Evolutionary conservation across 116 monocot species (phyloP).

Genomic region (Posidonia oceanica): DNA sequence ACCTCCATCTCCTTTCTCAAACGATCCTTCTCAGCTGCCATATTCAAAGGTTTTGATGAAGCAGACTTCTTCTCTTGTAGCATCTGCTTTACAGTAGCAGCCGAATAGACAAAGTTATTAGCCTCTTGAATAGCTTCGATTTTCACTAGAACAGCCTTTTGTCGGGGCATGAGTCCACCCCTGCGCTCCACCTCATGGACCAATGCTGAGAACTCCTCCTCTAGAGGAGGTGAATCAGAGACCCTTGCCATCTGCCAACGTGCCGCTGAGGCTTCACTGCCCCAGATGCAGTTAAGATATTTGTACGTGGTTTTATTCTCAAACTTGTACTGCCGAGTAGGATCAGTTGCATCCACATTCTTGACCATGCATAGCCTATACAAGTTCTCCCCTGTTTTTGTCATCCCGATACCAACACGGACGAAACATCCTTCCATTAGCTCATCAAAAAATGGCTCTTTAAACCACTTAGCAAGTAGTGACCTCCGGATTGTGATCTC

Average conservation of each 20-base stretch:
- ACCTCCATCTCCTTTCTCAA: constrained; percentile 75
- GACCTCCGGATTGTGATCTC: constrained; percentile 73
- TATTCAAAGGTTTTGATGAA: constrained; percentile 58
- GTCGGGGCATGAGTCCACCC: constrained; percentile 44
- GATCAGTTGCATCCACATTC: constrained; percentile 78
- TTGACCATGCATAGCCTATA: constrained; percentile 75
- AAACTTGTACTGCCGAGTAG: constrained; percentile 57
- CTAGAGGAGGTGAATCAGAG: constrained; percentile 52
- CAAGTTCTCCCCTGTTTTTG: constrained; percentile 30
- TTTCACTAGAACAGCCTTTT: constrained; percentile 59
- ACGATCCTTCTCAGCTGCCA: constrained; percentile 85
- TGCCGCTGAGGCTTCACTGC: constrained; percentile 55
- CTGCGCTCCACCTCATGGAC: constrained; percentile 34
- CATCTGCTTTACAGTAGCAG: constrained; percentile 92
- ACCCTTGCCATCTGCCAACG: constrained; percentile 92
- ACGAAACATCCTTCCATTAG: constrained; percentile 79
- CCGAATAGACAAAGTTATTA: constrained; percentile 74
- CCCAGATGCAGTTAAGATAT: constrained; percentile 83
- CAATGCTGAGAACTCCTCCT: constrained; percentile 70
- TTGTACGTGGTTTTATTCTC: constrained; percentile 67
- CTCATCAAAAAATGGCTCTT: constrained; percentile 96
- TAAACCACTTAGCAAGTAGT: constrained; percentile 88
- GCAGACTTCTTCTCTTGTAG: constrained; percentile 88
- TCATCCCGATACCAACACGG: constrained; percentile 65
- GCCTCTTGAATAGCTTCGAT: constrained; percentile 48